Base-by-base conservation (phyloP, 257 asterid species). In the Oldenlandia corymbosa region DNA sequence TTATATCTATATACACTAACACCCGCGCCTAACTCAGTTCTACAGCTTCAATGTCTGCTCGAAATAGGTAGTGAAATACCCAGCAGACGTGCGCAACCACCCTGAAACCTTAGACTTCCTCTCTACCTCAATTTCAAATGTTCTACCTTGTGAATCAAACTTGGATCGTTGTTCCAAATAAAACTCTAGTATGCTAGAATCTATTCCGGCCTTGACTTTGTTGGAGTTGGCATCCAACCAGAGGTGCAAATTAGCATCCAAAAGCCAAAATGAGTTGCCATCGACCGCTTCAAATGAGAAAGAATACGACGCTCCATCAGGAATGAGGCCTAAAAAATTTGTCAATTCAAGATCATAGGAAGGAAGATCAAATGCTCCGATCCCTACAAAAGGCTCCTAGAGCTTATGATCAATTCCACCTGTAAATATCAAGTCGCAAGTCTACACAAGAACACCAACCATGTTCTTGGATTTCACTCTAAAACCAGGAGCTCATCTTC, bases 291-390 rank as follows among this genome's bases (percentile, higher is more conserved):
- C 76, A 26, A 92, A 78, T 21, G 83, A 85, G 26, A 82, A 51
- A 27, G 52, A 64, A 58, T 92, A 96, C n/a, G 26, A 23, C 53
- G 82, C 75, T 24, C 76, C 84, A 45, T 87, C 95, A 2, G 87
- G 81, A 70, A 92, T 58, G 61, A 71, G 34, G 23, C 78, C 89
- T 52, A 92, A 63, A 48, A 81, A 87, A 0, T 97, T 93, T 2
- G 94, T 87, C 57, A 92, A 53, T 42, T 92, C 91, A 28, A 82
- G 41, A 66, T 89, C 96, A 62, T 92, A 87, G 0, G 95, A 73
- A 12, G 99, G 99, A 30, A 87, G 76, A 78, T 89, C 81, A 52
- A 92, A 92, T 5, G 99, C 91, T 68, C 95, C 95, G 52, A 87
- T 85, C 17, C 91, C 72, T 41, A 87, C 96, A 3, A 92, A 68